Evolutionary conservation across 805 yeast genomes (phyloP).

Genomic region (Phaffomyces thermotolerans): DNA sequence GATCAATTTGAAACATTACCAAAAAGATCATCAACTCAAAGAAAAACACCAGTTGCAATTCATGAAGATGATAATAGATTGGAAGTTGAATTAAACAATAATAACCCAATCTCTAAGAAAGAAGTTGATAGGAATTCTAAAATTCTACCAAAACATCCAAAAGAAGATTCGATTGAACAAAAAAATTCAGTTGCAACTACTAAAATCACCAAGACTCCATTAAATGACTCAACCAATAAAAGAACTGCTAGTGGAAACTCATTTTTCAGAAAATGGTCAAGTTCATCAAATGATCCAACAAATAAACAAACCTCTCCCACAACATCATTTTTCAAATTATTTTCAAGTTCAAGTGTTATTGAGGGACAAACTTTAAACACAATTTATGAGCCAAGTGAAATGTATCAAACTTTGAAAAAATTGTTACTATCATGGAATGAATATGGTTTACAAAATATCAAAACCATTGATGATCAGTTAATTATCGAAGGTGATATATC

Average conservation of each 20-base stretch:
- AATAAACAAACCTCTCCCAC: constrained; percentile 13
- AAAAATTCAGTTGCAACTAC: constrained; percentile 13
- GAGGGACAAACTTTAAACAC: constrained; percentile 24
- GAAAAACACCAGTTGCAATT: constrained; percentile 26
- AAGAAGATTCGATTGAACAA: constrained; percentile 8
- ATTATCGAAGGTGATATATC: constrained; percentile 57
- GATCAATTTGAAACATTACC: constrained; percentile 12
- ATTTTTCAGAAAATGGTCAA: constrained; percentile 24
- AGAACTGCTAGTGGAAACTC: constrained; percentile 18
- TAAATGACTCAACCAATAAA: constrained; percentile 20
- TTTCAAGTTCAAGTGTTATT: constrained; percentile 15
- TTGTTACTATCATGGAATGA: constrained; percentile 61
- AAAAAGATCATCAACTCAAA: constrained; percentile 4
- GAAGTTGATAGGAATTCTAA: constrained; percentile 14
- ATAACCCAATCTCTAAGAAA: constrained; percentile 4
- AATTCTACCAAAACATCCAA: constrained; percentile 8
- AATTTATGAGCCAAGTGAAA: constrained; percentile 38
- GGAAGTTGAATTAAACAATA: too few relatives aligned
- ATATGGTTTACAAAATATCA: constrained; percentile 57
- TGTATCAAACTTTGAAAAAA: constrained; percentile 57
- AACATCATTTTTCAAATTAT: constrained; percentile 27
- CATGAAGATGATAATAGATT: constrained; percentile 9
- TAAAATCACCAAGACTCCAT: constrained; percentile 9
- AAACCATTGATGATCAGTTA: constrained; percentile 34
- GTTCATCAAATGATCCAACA: constrained; percentile 16